These are phyloP conservation scores for Cupressus sempervirens DNA, from an alignment of 75 land plant species.

Conservation along the genomic window DNA sequence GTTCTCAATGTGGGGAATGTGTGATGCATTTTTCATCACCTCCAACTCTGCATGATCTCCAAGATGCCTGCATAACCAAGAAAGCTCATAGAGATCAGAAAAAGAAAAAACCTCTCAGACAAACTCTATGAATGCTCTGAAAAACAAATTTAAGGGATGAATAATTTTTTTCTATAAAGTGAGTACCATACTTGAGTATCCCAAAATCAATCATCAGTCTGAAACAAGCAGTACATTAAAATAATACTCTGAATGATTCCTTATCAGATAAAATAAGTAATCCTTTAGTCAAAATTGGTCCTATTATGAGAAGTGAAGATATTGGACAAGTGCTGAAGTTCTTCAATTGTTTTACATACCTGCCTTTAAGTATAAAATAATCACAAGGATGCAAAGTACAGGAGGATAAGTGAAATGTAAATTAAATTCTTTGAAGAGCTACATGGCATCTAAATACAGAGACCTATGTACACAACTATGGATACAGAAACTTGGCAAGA, in stretches of 20 bases:
- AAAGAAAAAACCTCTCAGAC: slow-evolving; percentile 12
- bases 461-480: not conserved
- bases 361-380: not conserved
- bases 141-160: not conserved
- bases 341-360: not conserved
- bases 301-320: too few species aligned
- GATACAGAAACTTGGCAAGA: too few species aligned
- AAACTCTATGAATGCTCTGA: not conserved
- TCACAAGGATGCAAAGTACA: not conserved
- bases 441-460: not conserved
- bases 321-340: not conserved
- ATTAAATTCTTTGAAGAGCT: not conserved
- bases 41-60: slow-evolving; percentile 63
- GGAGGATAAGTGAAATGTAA: not conserved
- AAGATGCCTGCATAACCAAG: slow-evolving; percentile 38
- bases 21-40: slow-evolving; percentile 57
- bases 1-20: slow-evolving; percentile 66
- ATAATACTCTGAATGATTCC: too few species aligned
- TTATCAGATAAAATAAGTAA: too few species aligned
- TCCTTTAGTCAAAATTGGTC: too few species aligned
- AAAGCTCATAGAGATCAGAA: not conserved
- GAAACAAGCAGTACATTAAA: too few species aligned
- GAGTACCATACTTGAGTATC: not conserved
- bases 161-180: too few species aligned
- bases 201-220: not conserved